Base-by-base conservation (phyloP, 352 stramenopile genomes). In the Globisporangium cylindrosporum region DNA sequence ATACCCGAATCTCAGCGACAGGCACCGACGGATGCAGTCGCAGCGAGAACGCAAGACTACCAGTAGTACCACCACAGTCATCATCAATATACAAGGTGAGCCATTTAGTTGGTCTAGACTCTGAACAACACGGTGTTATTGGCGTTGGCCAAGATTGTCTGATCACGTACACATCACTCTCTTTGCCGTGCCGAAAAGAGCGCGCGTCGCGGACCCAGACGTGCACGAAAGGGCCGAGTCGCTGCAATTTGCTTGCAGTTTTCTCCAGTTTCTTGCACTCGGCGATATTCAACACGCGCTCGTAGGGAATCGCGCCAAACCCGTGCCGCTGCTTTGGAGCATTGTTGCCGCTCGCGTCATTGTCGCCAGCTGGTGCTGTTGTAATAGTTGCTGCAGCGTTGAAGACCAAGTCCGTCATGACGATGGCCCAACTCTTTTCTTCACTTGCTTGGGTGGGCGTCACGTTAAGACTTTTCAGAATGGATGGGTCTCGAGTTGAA, bases 141-240 rank as follows among this genome's bases (percentile, higher is more conserved):
- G 43, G 20, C 15, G 43, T 9, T 51, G 43, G 2, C 29, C 22
- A 59, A 22, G 4, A n/a, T 12, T 24, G 2, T 27, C 3, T 20
- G 15, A 49, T 18, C 20, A 67, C 75, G 8, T 73, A 81, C 64
- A 91, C 55, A 9, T 64, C n/a, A 46, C 81, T 86, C 0, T 84
- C 76, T 25, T 72, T 55, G 22, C 75, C 79, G 25, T 89, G 79
- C 6, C 69, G 74, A 43, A 88, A 89, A 1, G 73, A 62, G 6
- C 81, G 72, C 9, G 84, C 81, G 53, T 92, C 84, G 7, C 72
- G 78, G 1, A 92, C 77, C 84, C 81, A 92, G 4, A 92, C 57
- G 54, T 86, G 79, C 38, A 88, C 69, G n/a, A 79, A 58, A 6
- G 68, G 63, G 29, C 81, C 74, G 22, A 91, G 64, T 3, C 55